Conservation (phyloP, 306 rosid genomes). For the Cucurbita moschata region DNA sequence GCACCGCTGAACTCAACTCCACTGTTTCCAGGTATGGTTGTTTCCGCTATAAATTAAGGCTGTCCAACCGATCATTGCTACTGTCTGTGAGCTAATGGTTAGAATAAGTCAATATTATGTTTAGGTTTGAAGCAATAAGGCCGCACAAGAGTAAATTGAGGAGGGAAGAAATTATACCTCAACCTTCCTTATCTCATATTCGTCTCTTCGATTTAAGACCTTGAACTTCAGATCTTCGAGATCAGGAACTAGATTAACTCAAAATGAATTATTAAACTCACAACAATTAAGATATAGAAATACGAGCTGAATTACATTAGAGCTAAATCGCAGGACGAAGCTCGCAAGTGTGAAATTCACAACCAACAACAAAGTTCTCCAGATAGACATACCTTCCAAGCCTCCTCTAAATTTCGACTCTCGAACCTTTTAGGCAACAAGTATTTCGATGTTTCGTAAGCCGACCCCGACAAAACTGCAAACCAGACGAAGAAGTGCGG, state of each 20-base stretch:
- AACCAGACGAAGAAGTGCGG: neutral
- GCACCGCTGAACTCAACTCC: conserved; percentile 74
- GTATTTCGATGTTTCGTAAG: conserved; percentile 58
- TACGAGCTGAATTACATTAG: neutral
- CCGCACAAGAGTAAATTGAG: neutral
- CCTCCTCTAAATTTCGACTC: conserved; percentile 72
- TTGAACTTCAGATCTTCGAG: conserved; percentile 66
- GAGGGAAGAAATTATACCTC: conserved; percentile 32
- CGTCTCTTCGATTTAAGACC: conserved; percentile 42
- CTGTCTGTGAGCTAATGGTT: neutral
- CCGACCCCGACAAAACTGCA: conserved; percentile 48
- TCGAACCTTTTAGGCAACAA: conserved; percentile 69
- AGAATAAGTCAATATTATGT: neutral
- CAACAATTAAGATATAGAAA: neutral
- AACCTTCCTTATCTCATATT: conserved; percentile 74
- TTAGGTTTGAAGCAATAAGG: neutral
- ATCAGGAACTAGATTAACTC: conserved; percentile 59
- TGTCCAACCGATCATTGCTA: conserved; percentile 24
- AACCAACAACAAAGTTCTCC: neutral
- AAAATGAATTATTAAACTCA: neutral
- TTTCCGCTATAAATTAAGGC: conserved; percentile 82
- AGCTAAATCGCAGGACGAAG: neutral
- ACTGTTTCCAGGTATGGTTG: conserved; percentile 75
- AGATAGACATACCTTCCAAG: conserved; percentile 38
- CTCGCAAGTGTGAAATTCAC: neutral